phyloP scores from a whole-genome alignment of 129 eudicot species.

The Heracleum sosnowskyi region DNA sequence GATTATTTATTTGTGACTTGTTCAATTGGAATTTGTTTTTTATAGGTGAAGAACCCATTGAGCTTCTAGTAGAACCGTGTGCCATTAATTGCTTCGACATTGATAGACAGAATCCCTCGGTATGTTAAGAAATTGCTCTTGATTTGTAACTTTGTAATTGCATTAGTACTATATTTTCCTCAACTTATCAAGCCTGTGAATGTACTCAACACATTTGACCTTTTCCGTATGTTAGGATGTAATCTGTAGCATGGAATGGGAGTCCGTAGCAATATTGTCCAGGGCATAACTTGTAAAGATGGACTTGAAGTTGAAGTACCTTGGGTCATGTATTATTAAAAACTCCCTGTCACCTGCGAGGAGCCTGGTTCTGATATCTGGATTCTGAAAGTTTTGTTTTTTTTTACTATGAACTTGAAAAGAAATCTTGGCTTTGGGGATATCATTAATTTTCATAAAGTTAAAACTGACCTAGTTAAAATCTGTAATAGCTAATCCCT shows the following conservation, averaged over 20 bases:
- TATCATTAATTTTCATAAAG: background rate
- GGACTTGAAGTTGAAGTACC: background rate
- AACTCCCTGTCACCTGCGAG: background rate
- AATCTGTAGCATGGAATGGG: constrained; percentile 94
- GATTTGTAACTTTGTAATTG: background rate
- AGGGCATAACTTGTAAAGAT: constrained; percentile 39
- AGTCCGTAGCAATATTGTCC: constrained; percentile 63
- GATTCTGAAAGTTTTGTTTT: background rate
- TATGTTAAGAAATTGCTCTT: constrained; percentile 27
- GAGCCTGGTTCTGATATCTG: background rate
- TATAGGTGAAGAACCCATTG: constrained; percentile 61
- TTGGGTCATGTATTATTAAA: background rate
- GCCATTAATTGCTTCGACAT: constrained; percentile 94
- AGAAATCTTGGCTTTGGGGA: background rate
- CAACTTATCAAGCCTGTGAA: background rate
- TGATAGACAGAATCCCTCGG: constrained; percentile 75
- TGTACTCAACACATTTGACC: background rate
- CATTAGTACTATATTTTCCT: too few species aligned
- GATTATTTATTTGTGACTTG: background rate
- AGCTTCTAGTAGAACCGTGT: constrained; percentile 81
- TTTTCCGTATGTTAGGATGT: constrained; percentile 39
- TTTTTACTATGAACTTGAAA: background rate
- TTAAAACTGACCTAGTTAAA: background rate
- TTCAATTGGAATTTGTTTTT: constrained; percentile 10
- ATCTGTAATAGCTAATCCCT: background rate